These are phyloP conservation scores for Larix kaempferi DNA, from an alignment of 75 land plant genomes.

Conservation along the genomic window DNA sequence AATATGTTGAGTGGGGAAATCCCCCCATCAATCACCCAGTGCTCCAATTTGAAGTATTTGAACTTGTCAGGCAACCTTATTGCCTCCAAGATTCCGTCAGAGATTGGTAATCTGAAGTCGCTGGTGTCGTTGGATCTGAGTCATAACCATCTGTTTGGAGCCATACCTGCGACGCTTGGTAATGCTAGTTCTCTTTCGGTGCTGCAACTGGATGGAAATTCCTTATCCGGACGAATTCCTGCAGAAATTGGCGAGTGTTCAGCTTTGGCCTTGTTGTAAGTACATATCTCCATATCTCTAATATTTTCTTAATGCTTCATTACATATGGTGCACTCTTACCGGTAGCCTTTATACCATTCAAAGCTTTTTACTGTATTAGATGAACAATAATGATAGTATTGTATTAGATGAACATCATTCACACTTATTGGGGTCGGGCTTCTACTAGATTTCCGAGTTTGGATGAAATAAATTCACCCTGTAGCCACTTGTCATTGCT, in stretches of 20 bases:
- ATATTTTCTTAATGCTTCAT: too few species aligned
- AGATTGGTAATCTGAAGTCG: constrained; percentile 43
- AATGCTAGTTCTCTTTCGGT: constrained; percentile 45
- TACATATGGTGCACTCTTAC: not conserved
- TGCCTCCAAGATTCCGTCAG: constrained; percentile 50
- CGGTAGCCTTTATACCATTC: not conserved
- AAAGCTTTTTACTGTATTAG: not conserved
- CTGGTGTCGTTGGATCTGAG: constrained; percentile 55
- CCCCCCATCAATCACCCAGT: constrained; percentile 34
- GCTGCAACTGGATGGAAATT: constrained; percentile 56
- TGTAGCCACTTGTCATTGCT: too few species aligned
- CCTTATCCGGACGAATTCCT: constrained; percentile 60
- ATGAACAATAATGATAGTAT: not conserved
- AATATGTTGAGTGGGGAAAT: constrained; percentile 64
- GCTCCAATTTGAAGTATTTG: constrained; percentile 42
- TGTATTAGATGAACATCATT: not conserved
- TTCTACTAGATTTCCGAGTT: too few species aligned
- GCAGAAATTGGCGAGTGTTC: constrained; percentile 58
- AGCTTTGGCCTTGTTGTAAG: constrained; percentile 67
- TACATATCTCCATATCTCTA: constrained; percentile 9
- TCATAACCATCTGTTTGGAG: constrained; percentile 52
- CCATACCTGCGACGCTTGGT: constrained; percentile 65
- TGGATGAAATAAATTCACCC: too few species aligned
- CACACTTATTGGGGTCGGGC: too few species aligned
- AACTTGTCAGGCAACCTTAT: constrained; percentile 53